Base-by-base conservation (phyloP, 345 rosid species). In the Brassica juncea region DNA sequence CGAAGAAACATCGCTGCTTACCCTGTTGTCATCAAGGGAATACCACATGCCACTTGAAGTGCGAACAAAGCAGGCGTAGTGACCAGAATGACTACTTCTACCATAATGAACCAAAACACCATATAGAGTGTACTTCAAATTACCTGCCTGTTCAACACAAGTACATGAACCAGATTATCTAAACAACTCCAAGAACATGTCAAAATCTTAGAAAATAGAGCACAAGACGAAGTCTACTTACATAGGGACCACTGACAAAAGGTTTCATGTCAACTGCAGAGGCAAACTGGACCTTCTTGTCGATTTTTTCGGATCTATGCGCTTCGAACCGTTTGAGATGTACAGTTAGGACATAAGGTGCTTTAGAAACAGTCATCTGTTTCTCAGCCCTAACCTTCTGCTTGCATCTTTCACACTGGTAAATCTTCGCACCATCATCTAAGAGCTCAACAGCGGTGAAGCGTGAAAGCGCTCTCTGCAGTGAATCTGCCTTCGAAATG, bases 41-140 rank as follows among this genome's bases (percentile, higher is more conserved):
- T 93, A 82, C 99, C 99, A 95, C 87, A 89, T 86, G 81, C 94
- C 92, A 80, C 86, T 91, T 66, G 99, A 88, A 37, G 99, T 95
- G 52, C 98, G 96, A 73, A 95, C 91, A 86, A 87, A 95, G 82
- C 94, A 93, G 71, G 85, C 86, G 47, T 95, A 95, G 76, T 95
- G 98, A 23, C 99, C 99, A 77, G 97, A 95, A 86, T 84, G 92
- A 25, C 87, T 89, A 87, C 87, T 93, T 81, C 88, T 85, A 57
- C 99, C 99, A 84, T 75, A 88, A 86, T 95, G 99, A 64, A 95
- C 98, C 11, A 95, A 83, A 73, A 93, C 98, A 65, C 99, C 98
- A 80, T 95, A 95, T 0, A 95, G 86, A 10, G 98, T 93, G 82
- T 95, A 95, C 77, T 90, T 93, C 85, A 93, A 71, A 79, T 90